Base-by-base conservation (phyloP, 208 protist genomes). In the Acanthamoeba royreba region DNA sequence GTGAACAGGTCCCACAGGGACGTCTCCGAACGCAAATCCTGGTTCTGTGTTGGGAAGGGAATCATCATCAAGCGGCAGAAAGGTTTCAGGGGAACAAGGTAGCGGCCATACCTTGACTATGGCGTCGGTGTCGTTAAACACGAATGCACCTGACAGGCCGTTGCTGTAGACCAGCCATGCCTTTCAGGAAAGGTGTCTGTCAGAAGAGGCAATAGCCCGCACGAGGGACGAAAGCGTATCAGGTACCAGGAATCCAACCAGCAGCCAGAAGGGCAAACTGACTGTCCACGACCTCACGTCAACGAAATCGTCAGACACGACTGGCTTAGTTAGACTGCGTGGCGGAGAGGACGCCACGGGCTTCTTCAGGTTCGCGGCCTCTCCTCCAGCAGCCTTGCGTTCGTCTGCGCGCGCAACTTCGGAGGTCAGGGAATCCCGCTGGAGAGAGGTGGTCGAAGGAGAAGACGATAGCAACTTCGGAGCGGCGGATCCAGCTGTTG, bases 161-260 rank as follows among this genome's bases (percentile, higher is more conserved):
- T 89, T 89, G 33, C 45, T 66, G 52, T 69, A 89, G 38, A 89
- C 81, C 49, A 83, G 72, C 72, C 72, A 83, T 52, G 72, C 72
- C 72, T 83, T 38, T 7, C 43, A 42, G 9, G 3, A 13, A 22
- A 81, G 13, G 40, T 69, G 7, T 28, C n/a, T 31, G 40, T 31
- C 15, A n/a, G 72, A 43, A 74, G 31, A 81, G 69, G 9, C 7
- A 13, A 22, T 49, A 28, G 40, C 33, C 7, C 9, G 58, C 22
- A n/a, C 22, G 8, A 83, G 42, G 19, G 17, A 28, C 13, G 2
- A 79, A 79, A 40, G 15, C 15, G 40, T 2, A 58, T 11, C 13
- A 58, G n/a, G 33, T 47, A 92, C 61, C 58, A 25, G 38, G 38
- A 92, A 5, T 3, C 87, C 87, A 4, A 92, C 53, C 3, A 92